A percentile compares a stretch with the other conserved stretches of the same genome.
These are phyloP conservation scores for Neonectria ditissima DNA, from an alignment of 2,329 filamentous ascomycete genomes.

Conservation along the genomic window DNA sequence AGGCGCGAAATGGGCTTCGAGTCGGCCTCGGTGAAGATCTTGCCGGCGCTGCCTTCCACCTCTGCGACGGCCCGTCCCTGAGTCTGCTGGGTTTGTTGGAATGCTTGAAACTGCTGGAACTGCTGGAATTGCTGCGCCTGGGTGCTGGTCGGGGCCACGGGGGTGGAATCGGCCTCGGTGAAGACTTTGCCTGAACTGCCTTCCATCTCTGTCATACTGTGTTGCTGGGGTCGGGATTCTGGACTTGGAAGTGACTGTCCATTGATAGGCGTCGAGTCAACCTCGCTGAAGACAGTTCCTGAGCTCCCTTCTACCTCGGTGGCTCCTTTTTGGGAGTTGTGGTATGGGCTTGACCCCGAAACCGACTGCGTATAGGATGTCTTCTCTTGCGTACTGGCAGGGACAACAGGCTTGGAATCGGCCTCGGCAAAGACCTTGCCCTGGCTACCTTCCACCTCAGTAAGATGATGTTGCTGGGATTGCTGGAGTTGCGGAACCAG, in stretches of 20 bases:
- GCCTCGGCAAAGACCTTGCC: conserved; percentile 15
- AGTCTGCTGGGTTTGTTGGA: background rate
- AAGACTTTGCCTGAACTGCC: conserved; percentile 3
- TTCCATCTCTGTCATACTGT: too few species aligned
- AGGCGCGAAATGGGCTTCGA: background rate
- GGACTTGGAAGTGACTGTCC: too few species aligned
- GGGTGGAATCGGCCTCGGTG: conserved; percentile 9
- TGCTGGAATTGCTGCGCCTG: conserved; percentile 9
- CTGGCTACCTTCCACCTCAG: conserved; percentile 8
- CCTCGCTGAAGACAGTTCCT: background rate
- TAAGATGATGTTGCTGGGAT: background rate
- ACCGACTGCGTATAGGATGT: background rate
- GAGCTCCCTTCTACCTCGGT: conserved; percentile 7
- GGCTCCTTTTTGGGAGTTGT: background rate
- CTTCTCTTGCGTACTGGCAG: background rate
- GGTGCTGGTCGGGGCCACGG: background rate
- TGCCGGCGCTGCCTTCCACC: conserved; percentile 6
- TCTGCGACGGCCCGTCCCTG: conserved; percentile 1
- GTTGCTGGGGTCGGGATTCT: too few species aligned
- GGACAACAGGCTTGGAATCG: background rate
- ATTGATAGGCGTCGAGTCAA: too few species aligned
- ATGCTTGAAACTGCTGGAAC: background rate
- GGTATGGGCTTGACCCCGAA: too few species aligned
- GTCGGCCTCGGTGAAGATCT: background rate
- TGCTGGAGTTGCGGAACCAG: background rate